These are phyloP conservation scores for Syzygium oleosum DNA, from an alignment of 345 rosid species.

Conservation along the genomic window DNA sequence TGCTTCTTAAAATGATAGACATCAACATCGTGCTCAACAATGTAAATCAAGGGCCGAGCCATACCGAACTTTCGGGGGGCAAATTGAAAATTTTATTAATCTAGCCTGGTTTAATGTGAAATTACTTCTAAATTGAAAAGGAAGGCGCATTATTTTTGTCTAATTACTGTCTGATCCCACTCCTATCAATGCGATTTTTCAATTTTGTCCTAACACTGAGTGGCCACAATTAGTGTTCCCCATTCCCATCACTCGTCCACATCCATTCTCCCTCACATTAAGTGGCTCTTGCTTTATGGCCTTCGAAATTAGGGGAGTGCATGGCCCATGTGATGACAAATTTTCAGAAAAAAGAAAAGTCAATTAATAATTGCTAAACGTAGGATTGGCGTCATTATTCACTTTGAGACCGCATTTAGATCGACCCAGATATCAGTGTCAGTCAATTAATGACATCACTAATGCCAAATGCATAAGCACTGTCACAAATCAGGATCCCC, in stretches of 20 bases:
- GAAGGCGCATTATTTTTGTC: background rate
- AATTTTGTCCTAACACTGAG: background rate
- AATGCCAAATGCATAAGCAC: background rate
- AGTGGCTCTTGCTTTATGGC: background rate
- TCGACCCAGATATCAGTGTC: background rate
- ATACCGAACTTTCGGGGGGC: background rate
- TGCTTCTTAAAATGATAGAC: background rate
- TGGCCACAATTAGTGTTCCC: background rate
- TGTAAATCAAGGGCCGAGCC: background rate
- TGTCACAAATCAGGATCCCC: background rate
- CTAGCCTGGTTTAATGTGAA: background rate
- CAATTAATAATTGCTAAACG: background rate
- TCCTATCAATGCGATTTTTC: slow-evolving; percentile 16
- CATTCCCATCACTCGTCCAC: background rate
- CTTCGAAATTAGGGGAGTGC: background rate
- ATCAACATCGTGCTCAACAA: background rate
- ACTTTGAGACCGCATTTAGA: background rate
- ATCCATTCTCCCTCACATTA: background rate
- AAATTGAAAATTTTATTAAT: background rate
- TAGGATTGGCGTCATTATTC: background rate
- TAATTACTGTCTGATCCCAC: slow-evolving; percentile 17
- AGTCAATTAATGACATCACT: background rate
- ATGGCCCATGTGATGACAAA: background rate
- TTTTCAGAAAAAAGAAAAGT: background rate
- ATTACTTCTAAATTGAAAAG: background rate